phyloP scores from a whole-genome alignment of 164 flowering plant species.

The Houttuynia cordata region DNA sequence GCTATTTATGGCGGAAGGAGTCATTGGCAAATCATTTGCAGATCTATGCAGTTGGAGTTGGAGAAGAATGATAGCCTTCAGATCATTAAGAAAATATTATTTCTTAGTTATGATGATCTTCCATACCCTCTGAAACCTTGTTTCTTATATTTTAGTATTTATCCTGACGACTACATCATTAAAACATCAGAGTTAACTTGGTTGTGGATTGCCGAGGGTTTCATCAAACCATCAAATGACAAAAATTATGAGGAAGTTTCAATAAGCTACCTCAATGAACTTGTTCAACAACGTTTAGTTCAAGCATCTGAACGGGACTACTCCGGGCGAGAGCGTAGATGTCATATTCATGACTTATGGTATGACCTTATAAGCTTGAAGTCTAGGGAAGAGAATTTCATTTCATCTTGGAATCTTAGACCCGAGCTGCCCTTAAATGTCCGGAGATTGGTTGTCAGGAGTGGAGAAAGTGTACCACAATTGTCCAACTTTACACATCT shows the following conservation, averaged over 20 bases:
- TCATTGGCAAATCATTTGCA: too few relatives aligned
- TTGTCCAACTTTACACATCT: slow-evolving; percentile 8
- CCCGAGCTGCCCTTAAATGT: slow-evolving; percentile 1
- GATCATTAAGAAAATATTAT: not conserved
- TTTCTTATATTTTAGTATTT: too few relatives aligned
- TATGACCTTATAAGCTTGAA: too few relatives aligned
- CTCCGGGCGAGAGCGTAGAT: slow-evolving; percentile 21
- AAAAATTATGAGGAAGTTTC: slow-evolving; percentile 5
- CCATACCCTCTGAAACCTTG: slow-evolving; percentile 2
- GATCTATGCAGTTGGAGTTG: too few relatives aligned
- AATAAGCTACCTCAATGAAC: slow-evolving; percentile 4
- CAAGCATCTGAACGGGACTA: slow-evolving; percentile 14
- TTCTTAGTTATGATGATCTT: slow-evolving; percentile 3
- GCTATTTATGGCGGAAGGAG: too few relatives aligned
- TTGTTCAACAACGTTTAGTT: not conserved
- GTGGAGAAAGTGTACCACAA: slow-evolving; percentile 5
- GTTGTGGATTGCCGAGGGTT: too few relatives aligned
- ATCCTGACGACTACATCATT: too few relatives aligned
- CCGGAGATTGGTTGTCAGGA: slow-evolving; percentile 19
- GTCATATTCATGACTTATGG: slow-evolving; percentile 39
- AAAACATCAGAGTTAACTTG: too few relatives aligned
- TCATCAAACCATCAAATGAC: not conserved
- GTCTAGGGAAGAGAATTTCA: slow-evolving; percentile 20
- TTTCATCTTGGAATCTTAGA: slow-evolving; percentile 5
- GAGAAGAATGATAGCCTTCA: too few relatives aligned